phyloP scores from a whole-genome alignment of 2,329 filamentous ascomycete species.

The Fusarium cicatricum region DNA sequence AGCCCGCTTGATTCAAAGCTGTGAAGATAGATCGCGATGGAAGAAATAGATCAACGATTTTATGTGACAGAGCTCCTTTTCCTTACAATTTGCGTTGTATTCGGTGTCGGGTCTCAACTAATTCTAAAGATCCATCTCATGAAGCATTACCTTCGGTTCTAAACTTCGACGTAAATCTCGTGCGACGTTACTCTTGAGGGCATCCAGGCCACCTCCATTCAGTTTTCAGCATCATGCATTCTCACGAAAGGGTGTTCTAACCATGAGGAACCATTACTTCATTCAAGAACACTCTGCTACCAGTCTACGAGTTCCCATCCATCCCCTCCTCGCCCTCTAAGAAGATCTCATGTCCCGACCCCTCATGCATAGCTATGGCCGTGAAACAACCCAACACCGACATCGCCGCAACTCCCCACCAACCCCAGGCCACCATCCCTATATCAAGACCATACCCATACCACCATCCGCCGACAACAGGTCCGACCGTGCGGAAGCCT shows the following conservation, averaged over 20 bases:
- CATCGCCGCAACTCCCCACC: constrained; percentile 59
- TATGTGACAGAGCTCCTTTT: too few species aligned
- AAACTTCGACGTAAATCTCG: too few species aligned
- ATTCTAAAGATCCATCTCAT: too few species aligned
- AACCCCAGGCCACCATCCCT: constrained; percentile 57
- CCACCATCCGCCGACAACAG: constrained; percentile 59
- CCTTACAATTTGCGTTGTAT: too few species aligned
- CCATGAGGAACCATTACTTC: neutral
- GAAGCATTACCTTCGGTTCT: too few species aligned
- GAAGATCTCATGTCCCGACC: constrained; percentile 67
- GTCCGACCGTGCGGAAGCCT: constrained; percentile 59
- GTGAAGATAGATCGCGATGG: too few species aligned
- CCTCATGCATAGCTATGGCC: constrained; percentile 70
- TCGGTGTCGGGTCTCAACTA: too few species aligned
- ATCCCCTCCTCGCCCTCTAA: constrained; percentile 55
- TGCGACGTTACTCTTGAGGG: too few species aligned
- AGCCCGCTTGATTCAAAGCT: too few species aligned
- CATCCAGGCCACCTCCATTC: too few species aligned
- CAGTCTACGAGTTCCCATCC: constrained; percentile 6
- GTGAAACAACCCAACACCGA: constrained; percentile 65
- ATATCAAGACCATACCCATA: constrained; percentile 57
- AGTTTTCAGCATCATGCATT: too few species aligned
- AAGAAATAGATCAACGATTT: too few species aligned
- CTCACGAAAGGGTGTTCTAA: neutral
- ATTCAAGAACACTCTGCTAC: neutral